Percentiles rank a stretch among this genome's conserved stretches.
Conservation (phyloP, 2,329 filamentous ascomycete species). For the Beauveria caledonica region DNA sequence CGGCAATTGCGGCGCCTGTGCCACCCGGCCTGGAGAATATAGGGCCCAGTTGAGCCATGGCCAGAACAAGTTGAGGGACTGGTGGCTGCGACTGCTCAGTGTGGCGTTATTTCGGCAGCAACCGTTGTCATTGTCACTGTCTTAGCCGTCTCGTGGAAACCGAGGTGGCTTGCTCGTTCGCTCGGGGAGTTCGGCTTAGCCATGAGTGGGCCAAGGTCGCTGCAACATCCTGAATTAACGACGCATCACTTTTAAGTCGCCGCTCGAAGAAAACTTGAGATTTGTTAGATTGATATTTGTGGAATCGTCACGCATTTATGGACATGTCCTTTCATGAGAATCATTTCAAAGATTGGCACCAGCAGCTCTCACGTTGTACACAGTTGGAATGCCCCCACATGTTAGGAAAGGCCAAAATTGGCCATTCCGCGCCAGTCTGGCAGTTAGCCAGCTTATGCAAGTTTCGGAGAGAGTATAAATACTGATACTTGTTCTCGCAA, state of each 20-base stretch:
- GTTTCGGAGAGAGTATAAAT: background rate
- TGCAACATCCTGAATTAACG: background rate
- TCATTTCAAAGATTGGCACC: background rate
- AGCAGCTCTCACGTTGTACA: background rate
- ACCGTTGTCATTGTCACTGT: background rate
- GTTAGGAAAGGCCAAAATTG: background rate
- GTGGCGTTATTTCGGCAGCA: background rate
- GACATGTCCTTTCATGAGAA: background rate
- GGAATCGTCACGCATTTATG: too few relatives aligned
- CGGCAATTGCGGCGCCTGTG: background rate
- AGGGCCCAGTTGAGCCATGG: background rate
- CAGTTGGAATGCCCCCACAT: background rate
- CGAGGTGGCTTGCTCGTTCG: background rate
- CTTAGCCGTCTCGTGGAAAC: background rate
- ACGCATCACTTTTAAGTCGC: background rate
- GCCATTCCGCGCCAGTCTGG: conserved; percentile 1
- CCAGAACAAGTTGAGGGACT: too few relatives aligned
- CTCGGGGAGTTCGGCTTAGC: background rate
- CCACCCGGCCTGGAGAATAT: background rate
- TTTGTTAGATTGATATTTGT: background rate
- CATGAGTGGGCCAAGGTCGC: background rate
- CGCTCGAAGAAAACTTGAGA: too few relatives aligned
- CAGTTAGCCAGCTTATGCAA: background rate
- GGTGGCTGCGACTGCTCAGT: background rate
- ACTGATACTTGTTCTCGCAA: background rate